Percentiles rank a stretch among this genome's conserved stretches.
Conservation (phyloP, 2,329 filamentous ascomycete genomes). For the Colletotrichum agaves region DNA sequence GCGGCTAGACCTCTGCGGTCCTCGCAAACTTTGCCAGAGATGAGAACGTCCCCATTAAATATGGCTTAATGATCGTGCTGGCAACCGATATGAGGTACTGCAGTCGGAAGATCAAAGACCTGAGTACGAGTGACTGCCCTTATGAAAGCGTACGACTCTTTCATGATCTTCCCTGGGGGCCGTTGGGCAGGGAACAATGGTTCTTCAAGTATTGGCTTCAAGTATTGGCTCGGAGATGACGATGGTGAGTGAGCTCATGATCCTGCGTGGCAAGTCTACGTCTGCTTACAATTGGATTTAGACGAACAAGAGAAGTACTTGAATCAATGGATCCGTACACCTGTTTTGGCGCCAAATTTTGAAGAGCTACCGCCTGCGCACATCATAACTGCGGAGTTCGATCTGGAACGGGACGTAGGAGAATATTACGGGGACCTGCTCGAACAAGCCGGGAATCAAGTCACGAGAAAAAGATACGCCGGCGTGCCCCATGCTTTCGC, state of each 20-base stretch:
- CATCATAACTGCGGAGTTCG: constrained; percentile 49
- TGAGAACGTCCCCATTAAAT: constrained; percentile 43
- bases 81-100: constrained; percentile 48
- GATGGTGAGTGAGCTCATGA: constrained; percentile 21
- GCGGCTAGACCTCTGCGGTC: constrained; percentile 46
- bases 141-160: constrained; percentile 43
- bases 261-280: no score
- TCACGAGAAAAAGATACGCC: constrained; percentile 43
- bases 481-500: constrained; percentile 46
- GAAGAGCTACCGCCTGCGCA: constrained; percentile 43
- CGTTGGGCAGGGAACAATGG: constrained; percentile 45
- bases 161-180: constrained; percentile 44
- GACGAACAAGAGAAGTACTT: constrained; percentile 13
- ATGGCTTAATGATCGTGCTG: constrained; percentile 46
- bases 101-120: constrained; percentile 33
- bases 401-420: constrained; percentile 49
- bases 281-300: background rate
- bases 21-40: constrained; percentile 49
- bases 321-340: constrained; percentile 17
- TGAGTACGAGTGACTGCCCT: constrained; percentile 40
- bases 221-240: constrained; percentile 45
- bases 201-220: constrained; percentile 46
- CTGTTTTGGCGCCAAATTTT: constrained; percentile 44
- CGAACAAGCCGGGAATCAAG: constrained; percentile 40
- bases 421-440: constrained; percentile 43